These are phyloP conservation scores for Westerdykella sp. DNA, from an alignment of 2,329 filamentous ascomycete genomes.

Conservation along the genomic window DNA sequence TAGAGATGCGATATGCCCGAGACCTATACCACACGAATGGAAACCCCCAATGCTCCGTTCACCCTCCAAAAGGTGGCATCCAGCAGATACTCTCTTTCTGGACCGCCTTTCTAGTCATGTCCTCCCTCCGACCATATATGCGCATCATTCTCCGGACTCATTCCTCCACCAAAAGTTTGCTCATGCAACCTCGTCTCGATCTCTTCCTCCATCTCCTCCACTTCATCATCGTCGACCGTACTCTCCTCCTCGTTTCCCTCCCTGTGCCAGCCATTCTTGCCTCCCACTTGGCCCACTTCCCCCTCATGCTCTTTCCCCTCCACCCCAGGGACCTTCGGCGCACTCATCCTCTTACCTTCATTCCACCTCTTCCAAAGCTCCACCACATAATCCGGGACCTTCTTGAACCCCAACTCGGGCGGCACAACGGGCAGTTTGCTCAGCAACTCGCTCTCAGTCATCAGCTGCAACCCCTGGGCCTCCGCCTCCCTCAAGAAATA, in stretches of 20 bases:
- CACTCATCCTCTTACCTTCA: conserved; percentile 25
- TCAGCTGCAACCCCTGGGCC: conserved; percentile 1
- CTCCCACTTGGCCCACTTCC: neutral
- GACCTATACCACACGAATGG: neutral
- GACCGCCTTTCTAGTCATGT: neutral
- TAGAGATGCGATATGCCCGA: neutral
- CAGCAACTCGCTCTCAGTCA: conserved; percentile 12
- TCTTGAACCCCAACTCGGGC: conserved; percentile 7
- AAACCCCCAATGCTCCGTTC: neutral
- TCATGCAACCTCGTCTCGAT: neutral
- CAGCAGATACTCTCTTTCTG: neutral
- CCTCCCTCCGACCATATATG: conserved; percentile 1
- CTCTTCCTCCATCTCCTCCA: neutral
- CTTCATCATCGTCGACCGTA: neutral
- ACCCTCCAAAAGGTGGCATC: neutral
- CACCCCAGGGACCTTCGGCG: conserved; percentile 1
- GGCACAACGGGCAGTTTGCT: conserved; percentile 9
- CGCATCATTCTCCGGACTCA: neutral
- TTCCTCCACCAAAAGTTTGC: neutral
- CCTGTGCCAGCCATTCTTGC: neutral
- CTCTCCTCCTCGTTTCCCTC: neutral
- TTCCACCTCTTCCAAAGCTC: conserved; percentile 11
- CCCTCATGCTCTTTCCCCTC: neutral
- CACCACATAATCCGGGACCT: conserved; percentile 2
- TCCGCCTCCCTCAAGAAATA: conserved; percentile 23